Conservation (phyloP, 2,329 filamentous ascomycete species). For the Fusarium sp. region DNA sequence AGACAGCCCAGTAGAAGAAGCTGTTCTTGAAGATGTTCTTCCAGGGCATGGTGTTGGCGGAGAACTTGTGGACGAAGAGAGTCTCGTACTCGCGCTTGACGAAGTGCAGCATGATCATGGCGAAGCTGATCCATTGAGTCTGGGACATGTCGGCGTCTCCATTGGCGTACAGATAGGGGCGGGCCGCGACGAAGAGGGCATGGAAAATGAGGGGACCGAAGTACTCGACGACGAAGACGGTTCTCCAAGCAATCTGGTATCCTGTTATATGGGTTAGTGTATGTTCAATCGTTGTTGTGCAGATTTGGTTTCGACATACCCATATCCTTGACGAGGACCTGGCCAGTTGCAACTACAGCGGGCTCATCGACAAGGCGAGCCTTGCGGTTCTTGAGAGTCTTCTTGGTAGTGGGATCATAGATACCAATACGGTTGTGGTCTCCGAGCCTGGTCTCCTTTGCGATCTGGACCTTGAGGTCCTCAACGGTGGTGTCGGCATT, state of each 20-base stretch:
- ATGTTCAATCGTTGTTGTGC: neutral
- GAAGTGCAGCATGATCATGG: conserved; percentile 84
- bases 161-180: conserved; percentile 69
- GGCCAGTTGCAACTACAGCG: conserved; percentile 60
- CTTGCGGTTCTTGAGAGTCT: conserved; percentile 71
- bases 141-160: conserved; percentile 64
- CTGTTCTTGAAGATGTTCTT: conserved; percentile 95
- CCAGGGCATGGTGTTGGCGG: conserved; percentile 90
- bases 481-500: conserved; percentile 66
- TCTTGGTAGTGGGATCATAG: conserved; percentile 69
- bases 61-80: conserved; percentile 94
- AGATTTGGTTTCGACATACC: conserved; percentile 64
- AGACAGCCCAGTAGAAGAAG: conserved; percentile 90
- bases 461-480: conserved; percentile 67
- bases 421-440: conserved; percentile 72
- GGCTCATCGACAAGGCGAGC: conserved; percentile 62
- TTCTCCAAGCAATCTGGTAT: conserved; percentile 89
- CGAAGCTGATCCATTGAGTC: conserved; percentile 79
- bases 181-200: conserved; percentile 75
- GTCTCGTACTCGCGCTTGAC: conserved; percentile 96
- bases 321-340: conserved; percentile 91
- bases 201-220: conserved; percentile 91
- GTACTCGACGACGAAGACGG: conserved; percentile 96
- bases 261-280: conserved; percentile 61
- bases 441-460: conserved; percentile 60